Conservation (phyloP, 108 stramenopile species). For the Discostella pseudostelligera region DNA sequence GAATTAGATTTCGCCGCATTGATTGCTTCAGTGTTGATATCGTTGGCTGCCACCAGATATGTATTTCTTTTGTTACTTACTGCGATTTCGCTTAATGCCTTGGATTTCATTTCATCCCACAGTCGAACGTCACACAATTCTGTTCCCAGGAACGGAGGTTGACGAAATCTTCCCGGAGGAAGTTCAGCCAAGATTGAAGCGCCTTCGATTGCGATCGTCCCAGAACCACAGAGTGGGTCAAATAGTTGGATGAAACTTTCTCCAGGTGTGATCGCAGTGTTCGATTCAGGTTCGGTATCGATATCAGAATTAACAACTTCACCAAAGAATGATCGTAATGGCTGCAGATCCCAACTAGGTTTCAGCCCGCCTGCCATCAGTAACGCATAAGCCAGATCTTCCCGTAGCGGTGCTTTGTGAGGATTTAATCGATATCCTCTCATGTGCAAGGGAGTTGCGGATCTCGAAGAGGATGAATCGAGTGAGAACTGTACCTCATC, state of each 20-base stretch:
- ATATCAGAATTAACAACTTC: background rate
- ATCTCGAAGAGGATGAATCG: slow-evolving; percentile 43
- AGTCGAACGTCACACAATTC: slow-evolving; percentile 31
- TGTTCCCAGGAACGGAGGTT: slow-evolving; percentile 58
- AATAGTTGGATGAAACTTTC: slow-evolving; percentile 26
- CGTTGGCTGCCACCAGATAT: slow-evolving; percentile 47
- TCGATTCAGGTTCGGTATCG: background rate
- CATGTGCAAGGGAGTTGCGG: slow-evolving; percentile 56
- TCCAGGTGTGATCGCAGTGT: background rate
- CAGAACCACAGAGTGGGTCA: slow-evolving; percentile 84
- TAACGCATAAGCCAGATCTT: slow-evolving; percentile 76
- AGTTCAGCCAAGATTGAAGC: slow-evolving; percentile 58
- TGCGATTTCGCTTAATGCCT: slow-evolving; percentile 8
- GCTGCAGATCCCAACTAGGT: slow-evolving; percentile 39
- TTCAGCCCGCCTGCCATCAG: slow-evolving; percentile 54
- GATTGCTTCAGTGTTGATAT: slow-evolving; percentile 64
- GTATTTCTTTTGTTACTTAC: background rate
- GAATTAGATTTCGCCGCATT: slow-evolving; percentile 61
- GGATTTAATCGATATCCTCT: slow-evolving; percentile 71
- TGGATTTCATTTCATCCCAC: slow-evolving; percentile 45
- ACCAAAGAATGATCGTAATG: slow-evolving; percentile 9
- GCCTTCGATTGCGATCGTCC: slow-evolving; percentile 77
- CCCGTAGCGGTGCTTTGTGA: slow-evolving; percentile 74
- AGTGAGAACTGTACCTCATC: slow-evolving; percentile 67
- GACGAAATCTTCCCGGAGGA: slow-evolving; percentile 64